These are phyloP conservation scores for Elsinoe perseae DNA, from an alignment of 2,329 filamentous ascomycete genomes.

Conservation along the genomic window DNA sequence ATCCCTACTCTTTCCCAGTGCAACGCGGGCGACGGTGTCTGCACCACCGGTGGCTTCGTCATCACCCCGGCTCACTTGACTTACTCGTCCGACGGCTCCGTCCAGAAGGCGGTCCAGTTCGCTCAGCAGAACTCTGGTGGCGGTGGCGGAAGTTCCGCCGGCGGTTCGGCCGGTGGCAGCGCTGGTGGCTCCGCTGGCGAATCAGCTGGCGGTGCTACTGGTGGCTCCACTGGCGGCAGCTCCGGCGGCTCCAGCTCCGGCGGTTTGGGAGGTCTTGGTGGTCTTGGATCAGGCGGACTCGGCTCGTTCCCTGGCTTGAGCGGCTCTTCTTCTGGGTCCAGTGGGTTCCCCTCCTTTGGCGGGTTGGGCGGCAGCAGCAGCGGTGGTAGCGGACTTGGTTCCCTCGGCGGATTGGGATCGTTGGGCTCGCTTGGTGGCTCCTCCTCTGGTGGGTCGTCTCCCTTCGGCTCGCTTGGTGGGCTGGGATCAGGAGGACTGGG, in stretches of 20 bases:
- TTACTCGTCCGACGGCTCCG: slow-evolving; percentile 15
- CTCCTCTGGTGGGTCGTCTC: not conserved
- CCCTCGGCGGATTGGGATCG: not conserved
- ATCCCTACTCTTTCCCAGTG: slow-evolving; percentile 18
- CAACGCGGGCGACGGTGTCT: slow-evolving; percentile 26
- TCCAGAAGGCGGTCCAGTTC: slow-evolving; percentile 1
- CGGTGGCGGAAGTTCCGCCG: not conserved
- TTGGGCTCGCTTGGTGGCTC: not conserved
- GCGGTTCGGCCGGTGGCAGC: not conserved
- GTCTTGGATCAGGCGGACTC: not conserved
- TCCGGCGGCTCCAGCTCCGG: not conserved
- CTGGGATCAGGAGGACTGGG: not conserved
- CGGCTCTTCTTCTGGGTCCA: not conserved
- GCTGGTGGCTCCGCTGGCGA: not conserved
- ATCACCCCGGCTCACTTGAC: slow-evolving; percentile 23
- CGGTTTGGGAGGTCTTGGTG: not conserved
- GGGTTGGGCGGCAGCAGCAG: not conserved
- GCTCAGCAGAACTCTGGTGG: not conserved
- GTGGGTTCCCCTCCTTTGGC: slow-evolving; percentile 4
- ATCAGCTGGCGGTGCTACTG: not conserved
- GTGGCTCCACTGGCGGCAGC: not conserved
- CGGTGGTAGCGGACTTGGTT: not conserved
- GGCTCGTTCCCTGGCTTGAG: not conserved
- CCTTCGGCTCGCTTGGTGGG: not conserved
- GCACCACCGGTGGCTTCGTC: slow-evolving; percentile 20